Percentiles rank a stretch among this genome's conserved stretches.
phyloP scores from a whole-genome alignment of 129 eudicot species.

The Dittrichia graveolens region DNA sequence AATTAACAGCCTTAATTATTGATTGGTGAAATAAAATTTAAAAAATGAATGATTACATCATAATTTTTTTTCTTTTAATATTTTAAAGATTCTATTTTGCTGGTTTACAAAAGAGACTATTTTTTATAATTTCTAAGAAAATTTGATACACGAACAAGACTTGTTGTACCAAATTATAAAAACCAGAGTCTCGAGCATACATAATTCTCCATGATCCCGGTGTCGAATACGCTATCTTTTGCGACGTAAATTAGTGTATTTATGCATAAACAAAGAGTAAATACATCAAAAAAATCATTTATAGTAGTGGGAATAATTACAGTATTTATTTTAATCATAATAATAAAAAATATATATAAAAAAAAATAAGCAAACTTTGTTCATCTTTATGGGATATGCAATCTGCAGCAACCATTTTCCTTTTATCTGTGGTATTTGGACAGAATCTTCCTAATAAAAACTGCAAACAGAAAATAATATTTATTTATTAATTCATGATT shows the following conservation, averaged over 20 bases:
- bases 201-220: too few relatives aligned
- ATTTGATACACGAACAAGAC: too few relatives aligned
- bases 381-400: constrained; percentile 28
- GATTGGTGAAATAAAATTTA: too few relatives aligned
- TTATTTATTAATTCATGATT: constrained; percentile 14
- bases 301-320: constrained; percentile 43
- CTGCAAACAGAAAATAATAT: constrained; percentile 23
- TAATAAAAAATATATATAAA: constrained; percentile 5
- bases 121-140: too few relatives aligned
- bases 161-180: too few relatives aligned
- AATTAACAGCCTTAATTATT: too few relatives aligned
- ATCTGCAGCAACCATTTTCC: constrained; percentile 35
- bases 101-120: too few relatives aligned
- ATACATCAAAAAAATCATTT: constrained; percentile 64
- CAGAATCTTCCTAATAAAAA: constrained; percentile 38
- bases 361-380: constrained; percentile 34
- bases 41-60: too few relatives aligned
- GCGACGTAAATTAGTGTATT: constrained; percentile 26
- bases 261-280: constrained; percentile 35
- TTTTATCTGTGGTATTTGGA: constrained; percentile 32
- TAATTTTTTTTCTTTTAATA: too few relatives aligned
- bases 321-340: constrained; percentile 39
- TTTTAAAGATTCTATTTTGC: too few relatives aligned
- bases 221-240: background rate
- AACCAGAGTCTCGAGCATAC: too few relatives aligned